Percentiles rank a stretch among this genome's conserved stretches.
phyloP scores from a whole-genome alignment of 2,329 filamentous ascomycete species.

The Sphaceloma murrayae region DNA sequence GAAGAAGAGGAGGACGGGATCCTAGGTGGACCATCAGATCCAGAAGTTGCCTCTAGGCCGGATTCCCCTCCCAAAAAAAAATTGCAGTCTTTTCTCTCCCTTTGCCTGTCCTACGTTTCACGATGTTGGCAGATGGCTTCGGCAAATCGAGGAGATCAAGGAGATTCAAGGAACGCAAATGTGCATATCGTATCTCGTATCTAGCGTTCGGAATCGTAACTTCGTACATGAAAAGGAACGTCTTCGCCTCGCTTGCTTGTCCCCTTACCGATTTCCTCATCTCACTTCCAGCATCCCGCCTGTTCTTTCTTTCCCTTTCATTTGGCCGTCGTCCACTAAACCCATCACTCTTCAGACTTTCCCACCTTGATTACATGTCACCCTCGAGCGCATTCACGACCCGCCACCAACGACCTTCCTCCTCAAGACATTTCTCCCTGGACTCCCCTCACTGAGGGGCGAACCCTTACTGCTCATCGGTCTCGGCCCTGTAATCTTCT shows the following conservation, averaged over 20 bases:
- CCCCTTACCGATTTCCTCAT: too few species aligned
- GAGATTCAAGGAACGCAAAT: conserved; percentile 3
- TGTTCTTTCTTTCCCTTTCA: too few species aligned
- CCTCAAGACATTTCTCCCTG: conserved; percentile 5
- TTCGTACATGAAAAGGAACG: conserved; percentile 4
- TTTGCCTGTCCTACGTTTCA: too few species aligned
- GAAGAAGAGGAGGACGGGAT: conserved; percentile 19
- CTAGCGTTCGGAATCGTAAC: conserved; percentile 9
- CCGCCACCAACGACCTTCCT: conserved; percentile 6
- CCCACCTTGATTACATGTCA: background rate
- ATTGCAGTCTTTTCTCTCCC: too few species aligned
- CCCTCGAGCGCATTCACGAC: background rate
- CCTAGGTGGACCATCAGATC: too few species aligned
- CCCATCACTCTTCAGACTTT: too few species aligned
- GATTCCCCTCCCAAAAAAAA: too few species aligned
- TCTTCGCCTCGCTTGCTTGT: background rate
- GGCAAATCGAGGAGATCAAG: too few species aligned
- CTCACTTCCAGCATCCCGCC: too few species aligned
- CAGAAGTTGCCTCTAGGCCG: too few species aligned
- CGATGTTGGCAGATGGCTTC: too few species aligned
- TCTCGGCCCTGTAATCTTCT: conserved; percentile 41
- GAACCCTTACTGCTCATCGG: conserved; percentile 34
- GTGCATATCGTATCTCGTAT: conserved; percentile 11
- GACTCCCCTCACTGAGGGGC: background rate
- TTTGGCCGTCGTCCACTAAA: too few species aligned